Percentiles rank a stretch among this genome's conserved stretches.
Conservation (phyloP, 306 rosid species). For the Albizia julibrissin region DNA sequence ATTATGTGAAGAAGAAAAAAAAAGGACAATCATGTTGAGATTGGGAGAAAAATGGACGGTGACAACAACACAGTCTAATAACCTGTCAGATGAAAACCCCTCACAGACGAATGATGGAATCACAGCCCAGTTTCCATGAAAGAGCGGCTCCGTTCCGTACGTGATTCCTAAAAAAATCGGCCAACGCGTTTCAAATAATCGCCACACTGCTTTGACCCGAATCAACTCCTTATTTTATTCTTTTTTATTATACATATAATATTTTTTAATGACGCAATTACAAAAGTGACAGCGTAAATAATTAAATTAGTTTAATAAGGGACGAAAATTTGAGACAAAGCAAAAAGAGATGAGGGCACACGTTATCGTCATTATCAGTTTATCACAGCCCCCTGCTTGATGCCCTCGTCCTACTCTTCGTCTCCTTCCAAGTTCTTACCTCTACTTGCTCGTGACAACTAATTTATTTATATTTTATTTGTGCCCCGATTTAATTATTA, state of each 20-base stretch:
- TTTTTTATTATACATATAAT: too few species aligned
- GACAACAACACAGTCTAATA: not conserved
- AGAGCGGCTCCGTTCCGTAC: not conserved
- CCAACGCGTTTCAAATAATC: conserved; percentile 23
- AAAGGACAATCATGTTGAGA: not conserved
- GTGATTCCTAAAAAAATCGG: not conserved
- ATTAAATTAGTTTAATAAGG: not conserved
- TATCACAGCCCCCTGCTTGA: conserved; percentile 1
- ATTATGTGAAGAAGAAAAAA: not conserved
- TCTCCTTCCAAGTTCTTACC: conserved; percentile 6
- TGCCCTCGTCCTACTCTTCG: conserved; percentile 14
- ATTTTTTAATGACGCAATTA: not conserved
- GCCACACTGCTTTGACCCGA: not conserved
- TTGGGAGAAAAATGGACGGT: not conserved
- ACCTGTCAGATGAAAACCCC: not conserved
- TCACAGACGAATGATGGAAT: too few species aligned
- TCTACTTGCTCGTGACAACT: not conserved
- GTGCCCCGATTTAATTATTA: not conserved
- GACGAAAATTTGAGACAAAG: not conserved
- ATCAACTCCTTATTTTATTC: not conserved
- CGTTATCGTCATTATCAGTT: conserved; percentile 17
- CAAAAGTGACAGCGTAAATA: not conserved
- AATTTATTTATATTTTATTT: not conserved
- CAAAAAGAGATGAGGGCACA: not conserved
- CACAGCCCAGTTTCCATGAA: not conserved